Evolutionary conservation across 345 rosid species (phyloP).

Genomic region (Adansonia digitata): DNA sequence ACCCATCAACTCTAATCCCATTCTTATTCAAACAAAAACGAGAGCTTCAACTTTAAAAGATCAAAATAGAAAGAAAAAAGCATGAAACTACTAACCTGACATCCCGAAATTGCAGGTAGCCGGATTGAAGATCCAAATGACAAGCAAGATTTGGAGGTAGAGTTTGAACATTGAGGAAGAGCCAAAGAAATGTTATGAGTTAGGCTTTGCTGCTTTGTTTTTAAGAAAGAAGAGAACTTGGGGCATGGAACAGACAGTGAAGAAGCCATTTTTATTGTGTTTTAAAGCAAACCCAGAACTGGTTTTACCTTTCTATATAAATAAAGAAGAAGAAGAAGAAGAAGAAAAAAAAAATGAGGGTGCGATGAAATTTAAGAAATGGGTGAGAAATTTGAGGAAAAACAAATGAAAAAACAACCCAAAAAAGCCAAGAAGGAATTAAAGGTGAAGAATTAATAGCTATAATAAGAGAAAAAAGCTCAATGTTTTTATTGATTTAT

Average conservation of each 20-base stretch:
- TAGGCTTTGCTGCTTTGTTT: not conserved
- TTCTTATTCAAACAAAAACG: not conserved
- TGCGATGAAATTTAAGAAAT: slow-evolving; percentile 33
- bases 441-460: not conserved
- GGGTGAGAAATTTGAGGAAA: slow-evolving; percentile 16
- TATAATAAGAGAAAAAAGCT: too few relatives aligned
- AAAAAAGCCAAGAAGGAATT: not conserved
- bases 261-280: slow-evolving; percentile 44
- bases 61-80: not conserved
- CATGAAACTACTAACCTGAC: slow-evolving; percentile 33
- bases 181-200: slow-evolving; percentile 16
- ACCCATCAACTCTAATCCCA: not conserved
- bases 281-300: not conserved
- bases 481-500: not conserved
- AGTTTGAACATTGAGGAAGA: slow-evolving; percentile 9
- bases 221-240: slow-evolving; percentile 37
- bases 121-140: slow-evolving; percentile 17
- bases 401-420: not conserved
- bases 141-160: slow-evolving; percentile 13
- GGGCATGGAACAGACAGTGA: slow-evolving; percentile 58
- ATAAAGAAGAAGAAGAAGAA: not conserved
- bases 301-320: not conserved
- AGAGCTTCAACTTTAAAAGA: not conserved
- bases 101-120: slow-evolving; percentile 23
- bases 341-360: not conserved